A percentile compares a stretch with the other conserved stretches of the same genome.
Evolutionary conservation across 345 rosid genomes (phyloP).

Genomic region (Euphorbia lathyris): DNA sequence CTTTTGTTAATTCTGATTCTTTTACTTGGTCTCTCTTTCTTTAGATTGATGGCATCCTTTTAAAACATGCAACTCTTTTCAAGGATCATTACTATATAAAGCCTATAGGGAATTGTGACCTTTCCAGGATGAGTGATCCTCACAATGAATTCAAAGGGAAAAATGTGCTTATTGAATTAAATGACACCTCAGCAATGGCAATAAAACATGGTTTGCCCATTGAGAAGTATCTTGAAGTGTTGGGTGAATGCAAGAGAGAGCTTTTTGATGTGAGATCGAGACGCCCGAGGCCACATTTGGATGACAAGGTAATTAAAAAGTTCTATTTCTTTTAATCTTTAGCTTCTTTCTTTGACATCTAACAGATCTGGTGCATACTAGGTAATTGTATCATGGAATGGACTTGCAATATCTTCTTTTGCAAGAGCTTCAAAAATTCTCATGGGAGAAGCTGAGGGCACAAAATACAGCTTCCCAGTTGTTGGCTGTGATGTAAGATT

Average conservation of each 20-base stretch:
- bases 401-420: constrained; percentile 78
- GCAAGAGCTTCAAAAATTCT: constrained; percentile 90
- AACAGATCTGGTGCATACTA: constrained; percentile 27
- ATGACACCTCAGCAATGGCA: constrained; percentile 58
- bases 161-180: constrained; percentile 80
- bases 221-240: constrained; percentile 58
- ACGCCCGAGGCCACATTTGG: constrained; percentile 87
- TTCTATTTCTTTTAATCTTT: constrained; percentile 4
- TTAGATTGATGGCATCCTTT: constrained; percentile 74
- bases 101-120: constrained; percentile 81
- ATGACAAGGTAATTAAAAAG: constrained; percentile 64
- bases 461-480: constrained; percentile 60
- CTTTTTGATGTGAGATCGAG: constrained; percentile 63
- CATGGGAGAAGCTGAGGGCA: constrained; percentile 45
- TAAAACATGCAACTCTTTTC: constrained; percentile 67
- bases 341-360: background rate
- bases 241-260: constrained; percentile 72
- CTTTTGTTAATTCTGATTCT: constrained; percentile 9
- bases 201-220: constrained; percentile 54
- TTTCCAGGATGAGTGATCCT: constrained; percentile 83
- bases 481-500: constrained; percentile 65
- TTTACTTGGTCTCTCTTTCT: constrained; percentile 8
- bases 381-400: constrained; percentile 96
- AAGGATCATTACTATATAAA: constrained; percentile 78
- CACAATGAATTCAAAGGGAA: constrained; percentile 73